Conservation (phyloP, 2,329 filamentous ascomycete genomes). For the Hypomyces rosellus region DNA sequence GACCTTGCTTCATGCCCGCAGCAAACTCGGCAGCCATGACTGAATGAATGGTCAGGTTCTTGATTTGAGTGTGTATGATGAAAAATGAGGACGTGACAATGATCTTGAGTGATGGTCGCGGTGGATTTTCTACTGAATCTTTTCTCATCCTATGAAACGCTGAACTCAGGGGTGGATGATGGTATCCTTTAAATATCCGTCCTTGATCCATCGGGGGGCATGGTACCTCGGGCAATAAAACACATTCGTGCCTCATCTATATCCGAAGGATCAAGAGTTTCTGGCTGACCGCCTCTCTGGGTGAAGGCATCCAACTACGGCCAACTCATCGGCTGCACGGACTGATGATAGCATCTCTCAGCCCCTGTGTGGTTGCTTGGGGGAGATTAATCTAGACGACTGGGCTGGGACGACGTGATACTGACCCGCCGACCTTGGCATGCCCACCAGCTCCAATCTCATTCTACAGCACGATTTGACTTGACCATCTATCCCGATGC, state of each 20-base stretch:
- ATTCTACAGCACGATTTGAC: background rate
- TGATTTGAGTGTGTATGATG: background rate
- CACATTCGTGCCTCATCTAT: background rate
- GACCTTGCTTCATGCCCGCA: constrained; percentile 11
- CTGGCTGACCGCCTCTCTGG: constrained; percentile 9
- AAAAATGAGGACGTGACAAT: background rate
- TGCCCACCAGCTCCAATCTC: constrained; percentile 3
- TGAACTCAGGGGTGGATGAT: background rate
- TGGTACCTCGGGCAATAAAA: background rate
- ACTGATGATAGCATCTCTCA: constrained; percentile 6
- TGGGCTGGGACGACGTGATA: constrained; percentile 9
- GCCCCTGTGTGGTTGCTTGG: constrained; percentile 8
- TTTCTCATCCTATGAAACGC: background rate
- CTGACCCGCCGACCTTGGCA: constrained; percentile 9
- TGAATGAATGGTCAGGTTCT: background rate
- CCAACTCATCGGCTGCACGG: constrained; percentile 10
- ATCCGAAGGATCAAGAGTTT: background rate
- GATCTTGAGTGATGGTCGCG: background rate
- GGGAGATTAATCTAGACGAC: constrained; percentile 9
- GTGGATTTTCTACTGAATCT: background rate
- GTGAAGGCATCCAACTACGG: background rate
- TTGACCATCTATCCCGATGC: background rate
- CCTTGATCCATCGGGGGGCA: background rate
- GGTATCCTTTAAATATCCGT: background rate
- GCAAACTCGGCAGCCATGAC: constrained; percentile 10